phyloP scores from a whole-genome alignment of 2,329 filamentous ascomycete species.

The Sarocladium strictum region DNA sequence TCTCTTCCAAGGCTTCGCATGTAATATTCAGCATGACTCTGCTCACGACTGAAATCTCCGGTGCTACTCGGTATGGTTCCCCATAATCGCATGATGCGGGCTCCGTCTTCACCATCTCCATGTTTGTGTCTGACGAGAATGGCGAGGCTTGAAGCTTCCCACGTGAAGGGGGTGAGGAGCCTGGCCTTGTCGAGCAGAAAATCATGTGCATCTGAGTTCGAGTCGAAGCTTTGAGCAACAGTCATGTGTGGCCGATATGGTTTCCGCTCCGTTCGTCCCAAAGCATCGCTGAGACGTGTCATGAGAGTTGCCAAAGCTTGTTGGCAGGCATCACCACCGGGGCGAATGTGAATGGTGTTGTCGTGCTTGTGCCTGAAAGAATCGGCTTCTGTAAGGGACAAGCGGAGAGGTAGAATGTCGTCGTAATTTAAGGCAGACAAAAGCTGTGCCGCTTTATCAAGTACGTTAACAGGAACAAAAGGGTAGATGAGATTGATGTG shows the following conservation, averaged over 20 bases:
- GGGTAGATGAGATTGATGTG: slow-evolving; percentile 64
- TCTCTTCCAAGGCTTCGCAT: no score
- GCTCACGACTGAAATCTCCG: slow-evolving; percentile 11
- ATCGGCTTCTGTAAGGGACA: slow-evolving; percentile 35
- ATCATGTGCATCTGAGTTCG: slow-evolving; percentile 36
- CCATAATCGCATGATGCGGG: slow-evolving; percentile 52
- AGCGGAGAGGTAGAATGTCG: slow-evolving; percentile 10
- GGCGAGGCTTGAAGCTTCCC: slow-evolving; percentile 41
- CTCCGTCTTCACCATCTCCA: slow-evolving; percentile 20
- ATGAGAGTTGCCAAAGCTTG: slow-evolving; percentile 27
- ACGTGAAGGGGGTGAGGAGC: slow-evolving; percentile 40
- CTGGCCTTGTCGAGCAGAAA: slow-evolving; percentile 47
- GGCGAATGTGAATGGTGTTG: slow-evolving; percentile 42
- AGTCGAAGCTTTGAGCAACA: slow-evolving; percentile 50
- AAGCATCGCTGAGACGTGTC: slow-evolving; percentile 24
- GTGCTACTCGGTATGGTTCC: slow-evolving; percentile 35
- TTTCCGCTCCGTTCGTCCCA: slow-evolving; percentile 24
- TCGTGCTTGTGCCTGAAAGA: slow-evolving; percentile 43
- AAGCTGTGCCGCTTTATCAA: slow-evolving; percentile 35
- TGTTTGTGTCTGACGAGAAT: slow-evolving; percentile 45
- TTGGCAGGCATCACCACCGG: slow-evolving; percentile 11
- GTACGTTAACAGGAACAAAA: slow-evolving; percentile 45
- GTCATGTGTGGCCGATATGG: slow-evolving; percentile 43
- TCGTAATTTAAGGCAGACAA: slow-evolving; percentile 15
- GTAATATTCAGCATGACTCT: background rate